A percentile compares a stretch with the other conserved stretches of the same genome.
These are phyloP conservation scores for Trichoderma citrinoviride DNA, from an alignment of 2,329 filamentous ascomycete species.

Conservation along the genomic window DNA sequence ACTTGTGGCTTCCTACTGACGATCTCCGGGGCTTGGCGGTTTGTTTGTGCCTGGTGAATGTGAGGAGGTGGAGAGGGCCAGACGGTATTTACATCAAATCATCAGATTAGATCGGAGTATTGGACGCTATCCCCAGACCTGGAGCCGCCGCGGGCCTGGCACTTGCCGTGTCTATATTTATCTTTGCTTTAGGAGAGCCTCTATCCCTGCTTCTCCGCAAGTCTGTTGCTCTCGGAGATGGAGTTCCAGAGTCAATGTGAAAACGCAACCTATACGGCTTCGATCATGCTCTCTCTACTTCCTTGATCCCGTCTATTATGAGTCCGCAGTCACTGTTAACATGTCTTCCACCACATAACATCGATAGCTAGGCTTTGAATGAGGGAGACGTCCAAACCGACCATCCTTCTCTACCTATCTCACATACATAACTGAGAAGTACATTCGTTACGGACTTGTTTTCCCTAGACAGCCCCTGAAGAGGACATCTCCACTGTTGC, in stretches of 20 bases:
- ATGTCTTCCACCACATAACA: too few species aligned
- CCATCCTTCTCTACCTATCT: not conserved
- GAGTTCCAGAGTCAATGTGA: not conserved
- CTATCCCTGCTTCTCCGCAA: not conserved
- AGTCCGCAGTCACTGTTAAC: too few species aligned
- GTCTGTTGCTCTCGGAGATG: conserved; percentile 1
- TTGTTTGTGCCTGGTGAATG: not conserved
- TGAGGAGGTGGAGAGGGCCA: conserved; percentile 20
- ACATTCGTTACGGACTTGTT: conserved; percentile 18
- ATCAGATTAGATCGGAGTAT: conserved; percentile 27
- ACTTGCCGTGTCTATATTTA: not conserved
- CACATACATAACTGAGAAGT: not conserved
- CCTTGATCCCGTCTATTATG: too few species aligned
- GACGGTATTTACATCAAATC: conserved; percentile 28
- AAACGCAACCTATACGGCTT: not conserved
- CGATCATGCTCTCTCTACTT: not conserved
- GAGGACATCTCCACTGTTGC: not conserved
- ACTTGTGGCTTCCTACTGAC: too few species aligned
- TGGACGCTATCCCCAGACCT: conserved; percentile 8
- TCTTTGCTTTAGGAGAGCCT: not conserved
- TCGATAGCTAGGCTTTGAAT: too few species aligned
- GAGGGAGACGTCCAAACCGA: too few species aligned
- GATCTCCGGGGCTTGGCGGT: not conserved
- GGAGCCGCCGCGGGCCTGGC: not conserved
- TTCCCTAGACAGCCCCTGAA: not conserved